phyloP scores from a whole-genome alignment of 345 rosid genomes.

The Clarkia xantiana region DNA sequence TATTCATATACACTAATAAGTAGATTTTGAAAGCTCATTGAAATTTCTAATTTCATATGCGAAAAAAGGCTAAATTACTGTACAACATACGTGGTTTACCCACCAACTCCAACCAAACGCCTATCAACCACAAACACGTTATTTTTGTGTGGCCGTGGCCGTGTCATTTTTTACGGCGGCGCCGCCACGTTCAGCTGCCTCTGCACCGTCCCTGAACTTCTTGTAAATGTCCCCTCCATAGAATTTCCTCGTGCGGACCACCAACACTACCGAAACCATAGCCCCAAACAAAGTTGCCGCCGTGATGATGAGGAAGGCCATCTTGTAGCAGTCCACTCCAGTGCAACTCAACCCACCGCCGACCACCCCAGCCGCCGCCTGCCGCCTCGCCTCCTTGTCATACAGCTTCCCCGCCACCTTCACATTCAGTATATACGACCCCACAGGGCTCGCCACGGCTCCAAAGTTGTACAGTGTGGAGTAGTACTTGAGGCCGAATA shows the following conservation, averaged over 20 bases:
- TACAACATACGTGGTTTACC: too few relatives aligned
- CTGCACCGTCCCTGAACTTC: constrained; percentile 16
- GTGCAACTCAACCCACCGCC: constrained; percentile 16
- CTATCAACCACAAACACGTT: too few relatives aligned
- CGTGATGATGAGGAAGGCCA: constrained; percentile 21
- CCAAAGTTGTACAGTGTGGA: constrained; percentile 24
- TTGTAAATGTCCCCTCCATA: constrained; percentile 20
- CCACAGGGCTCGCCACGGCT: constrained; percentile 21
- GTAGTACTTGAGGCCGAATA: constrained; percentile 34
- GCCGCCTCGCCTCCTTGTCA: constrained; percentile 25
- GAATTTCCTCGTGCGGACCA: constrained; percentile 19
- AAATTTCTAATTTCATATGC: too few relatives aligned
- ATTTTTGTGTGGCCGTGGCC: not conserved
- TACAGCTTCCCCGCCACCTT: constrained; percentile 22
- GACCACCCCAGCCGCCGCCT: constrained; percentile 11
- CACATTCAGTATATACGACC: constrained; percentile 25
- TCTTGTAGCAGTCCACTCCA: constrained; percentile 17
- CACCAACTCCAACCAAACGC: not conserved
- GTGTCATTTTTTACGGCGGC: not conserved
- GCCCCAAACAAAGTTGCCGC: constrained; percentile 16
- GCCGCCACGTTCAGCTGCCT: constrained; percentile 5
- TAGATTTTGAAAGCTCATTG: too few relatives aligned
- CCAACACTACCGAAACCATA: constrained; percentile 14
- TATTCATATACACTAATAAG: too few relatives aligned
- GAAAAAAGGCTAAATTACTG: too few relatives aligned